phyloP scores from a whole-genome alignment of 768 basidiomycete genomes.

The Suillus sp. region DNA sequence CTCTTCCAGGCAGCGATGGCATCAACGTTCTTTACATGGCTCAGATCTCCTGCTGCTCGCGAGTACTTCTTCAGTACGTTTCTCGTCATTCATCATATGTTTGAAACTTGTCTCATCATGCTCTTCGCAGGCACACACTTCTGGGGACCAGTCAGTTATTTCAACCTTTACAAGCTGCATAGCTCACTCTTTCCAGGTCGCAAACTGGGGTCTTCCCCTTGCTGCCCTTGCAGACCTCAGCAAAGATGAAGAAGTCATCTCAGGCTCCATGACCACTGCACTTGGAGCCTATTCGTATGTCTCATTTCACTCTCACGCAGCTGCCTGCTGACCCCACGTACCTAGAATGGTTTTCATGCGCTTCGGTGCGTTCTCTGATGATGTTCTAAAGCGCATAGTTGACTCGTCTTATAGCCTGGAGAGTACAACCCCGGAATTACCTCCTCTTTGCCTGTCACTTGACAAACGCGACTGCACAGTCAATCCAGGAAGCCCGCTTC shows the following conservation, averaged over 20 bases:
- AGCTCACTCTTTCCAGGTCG: conserved; percentile 57
- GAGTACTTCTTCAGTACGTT: conserved; percentile 94
- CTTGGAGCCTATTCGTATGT: conserved; percentile 92
- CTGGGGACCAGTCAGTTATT: conserved; percentile 87
- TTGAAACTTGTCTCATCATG: conserved; percentile 20
- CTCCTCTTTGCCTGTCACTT: conserved; percentile 92
- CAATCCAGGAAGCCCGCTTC: conserved; percentile 82
- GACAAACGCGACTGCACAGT: conserved; percentile 88
- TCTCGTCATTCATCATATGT: conserved; percentile 8
- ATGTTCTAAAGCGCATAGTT: conserved; percentile 10
- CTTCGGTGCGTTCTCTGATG: conserved; percentile 60
- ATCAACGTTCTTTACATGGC: conserved; percentile 85
- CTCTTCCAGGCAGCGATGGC: conserved; percentile 52
- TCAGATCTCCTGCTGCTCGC: conserved; percentile 87
- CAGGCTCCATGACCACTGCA: conserved; percentile 94
- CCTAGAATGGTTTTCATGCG: conserved; percentile 87
- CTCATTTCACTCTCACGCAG: conserved; percentile 12
- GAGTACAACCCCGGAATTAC: conserved; percentile 94
- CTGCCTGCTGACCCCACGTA: conserved; percentile 16
- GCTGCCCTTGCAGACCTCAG: conserved; percentile 89
- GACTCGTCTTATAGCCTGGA: conserved; percentile 67
- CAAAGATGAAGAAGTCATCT: conserved; percentile 97
- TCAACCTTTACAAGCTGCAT: conserved; percentile 10
- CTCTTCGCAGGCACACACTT: conserved; percentile 84
- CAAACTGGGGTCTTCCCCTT: conserved; percentile 97